These are phyloP conservation scores for Coniochaeta prunicola DNA, from an alignment of 2,329 filamentous ascomycete genomes.

Conservation along the genomic window DNA sequence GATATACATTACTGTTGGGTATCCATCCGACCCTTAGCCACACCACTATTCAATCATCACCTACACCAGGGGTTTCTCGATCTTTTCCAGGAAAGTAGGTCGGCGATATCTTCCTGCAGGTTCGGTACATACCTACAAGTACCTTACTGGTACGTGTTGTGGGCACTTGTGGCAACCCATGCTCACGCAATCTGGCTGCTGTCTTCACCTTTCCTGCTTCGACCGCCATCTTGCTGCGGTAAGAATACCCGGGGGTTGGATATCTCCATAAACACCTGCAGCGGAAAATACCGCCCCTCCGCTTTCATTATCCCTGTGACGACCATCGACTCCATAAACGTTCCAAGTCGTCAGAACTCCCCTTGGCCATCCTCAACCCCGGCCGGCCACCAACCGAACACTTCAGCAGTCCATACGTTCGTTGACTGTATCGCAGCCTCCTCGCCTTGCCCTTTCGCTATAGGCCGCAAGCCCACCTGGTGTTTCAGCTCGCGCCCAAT, in stretches of 20 bases:
- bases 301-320: neutral
- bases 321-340: neutral
- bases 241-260: neutral
- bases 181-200: neutral
- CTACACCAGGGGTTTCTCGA: neutral
- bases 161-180: neutral
- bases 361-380: neutral
- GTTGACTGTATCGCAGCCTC: neutral
- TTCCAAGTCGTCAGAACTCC: neutral
- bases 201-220: neutral
- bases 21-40: neutral
- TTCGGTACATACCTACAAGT: neutral
- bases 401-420: neutral
- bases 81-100: neutral
- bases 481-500: neutral
- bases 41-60: neutral
- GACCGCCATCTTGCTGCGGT: neutral
- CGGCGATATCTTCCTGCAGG: neutral
- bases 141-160: neutral
- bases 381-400: neutral
- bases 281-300: conserved; percentile 1
- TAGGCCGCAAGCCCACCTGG: neutral
- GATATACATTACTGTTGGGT: neutral
- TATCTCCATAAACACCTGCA: neutral
- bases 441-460: neutral